Percentiles rank a stretch among this genome's conserved stretches.
Evolutionary conservation across 2,329 filamentous ascomycete species (phyloP).

Genomic region (Sphaerostilbella broomeana): DNA sequence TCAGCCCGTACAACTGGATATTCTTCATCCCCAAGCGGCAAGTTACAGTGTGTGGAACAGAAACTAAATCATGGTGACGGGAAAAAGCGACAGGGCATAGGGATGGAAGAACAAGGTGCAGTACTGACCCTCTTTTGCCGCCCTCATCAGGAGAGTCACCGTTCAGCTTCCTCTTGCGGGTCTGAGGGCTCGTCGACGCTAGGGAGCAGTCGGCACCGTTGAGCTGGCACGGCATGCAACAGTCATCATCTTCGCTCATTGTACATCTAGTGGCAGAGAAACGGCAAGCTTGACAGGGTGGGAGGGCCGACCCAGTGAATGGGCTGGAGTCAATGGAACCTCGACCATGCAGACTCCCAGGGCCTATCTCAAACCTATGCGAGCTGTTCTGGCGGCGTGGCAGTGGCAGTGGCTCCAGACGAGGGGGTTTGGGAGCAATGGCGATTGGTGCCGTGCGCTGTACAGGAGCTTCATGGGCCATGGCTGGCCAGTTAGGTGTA

Average conservation of each 20-base stretch:
- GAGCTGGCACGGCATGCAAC: slow-evolving; percentile 71
- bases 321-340: slow-evolving; percentile 45
- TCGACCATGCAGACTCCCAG: slow-evolving; percentile 45
- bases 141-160: slow-evolving; percentile 55
- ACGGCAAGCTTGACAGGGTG: slow-evolving; percentile 68
- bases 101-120: slow-evolving; percentile 9
- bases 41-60: slow-evolving; percentile 1
- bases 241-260: slow-evolving; percentile 64
- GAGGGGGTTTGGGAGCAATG: slow-evolving; percentile 56
- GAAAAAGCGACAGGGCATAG: not conserved
- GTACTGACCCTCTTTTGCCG: slow-evolving; percentile 63
- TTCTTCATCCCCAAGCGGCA: slow-evolving; percentile 3
- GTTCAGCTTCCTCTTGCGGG: slow-evolving; percentile 73
- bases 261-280: slow-evolving; percentile 70
- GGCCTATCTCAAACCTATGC: slow-evolving; percentile 42
- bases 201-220: slow-evolving; percentile 75
- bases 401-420: slow-evolving; percentile 33
- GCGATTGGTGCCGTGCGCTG: slow-evolving; percentile 58
- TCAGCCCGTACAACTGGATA: slow-evolving; percentile 29
- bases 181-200: slow-evolving; percentile 61
- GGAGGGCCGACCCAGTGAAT: slow-evolving; percentile 35
- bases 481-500: slow-evolving; percentile 22
- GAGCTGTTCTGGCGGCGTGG: slow-evolving; percentile 41
- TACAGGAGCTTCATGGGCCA: slow-evolving; percentile 48
- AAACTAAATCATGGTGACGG: slow-evolving; percentile 1